Percentiles rank a stretch among this genome's conserved stretches.
These are phyloP conservation scores for Pochonia chlamydosporia DNA, from an alignment of 2,329 filamentous ascomycete species.

Conservation along the genomic window DNA sequence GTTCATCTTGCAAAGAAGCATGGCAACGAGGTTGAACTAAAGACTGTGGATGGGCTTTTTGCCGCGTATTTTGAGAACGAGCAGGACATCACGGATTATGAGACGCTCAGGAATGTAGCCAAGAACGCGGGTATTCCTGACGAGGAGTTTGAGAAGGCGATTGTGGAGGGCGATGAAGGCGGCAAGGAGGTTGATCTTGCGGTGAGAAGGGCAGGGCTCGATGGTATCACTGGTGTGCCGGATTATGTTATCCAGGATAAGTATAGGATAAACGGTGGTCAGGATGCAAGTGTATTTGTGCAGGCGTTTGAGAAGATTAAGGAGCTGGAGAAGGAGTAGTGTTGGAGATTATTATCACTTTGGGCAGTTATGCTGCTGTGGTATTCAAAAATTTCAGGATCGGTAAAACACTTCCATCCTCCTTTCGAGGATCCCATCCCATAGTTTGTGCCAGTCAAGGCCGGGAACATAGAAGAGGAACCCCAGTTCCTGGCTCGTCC, in stretches of 20 bases:
- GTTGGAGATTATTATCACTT: not conserved
- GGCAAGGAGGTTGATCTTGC: slow-evolving; percentile 27
- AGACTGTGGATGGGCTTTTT: slow-evolving; percentile 43
- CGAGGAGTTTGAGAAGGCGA: slow-evolving; percentile 27
- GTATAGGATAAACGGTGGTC: slow-evolving; percentile 63
- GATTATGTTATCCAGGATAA: slow-evolving; percentile 65
- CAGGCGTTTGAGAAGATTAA: slow-evolving; percentile 57
- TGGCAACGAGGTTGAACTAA: slow-evolving; percentile 46
- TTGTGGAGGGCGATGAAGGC: slow-evolving; percentile 43
- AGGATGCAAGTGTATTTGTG: slow-evolving; percentile 59
- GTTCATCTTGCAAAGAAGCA: slow-evolving; percentile 44
- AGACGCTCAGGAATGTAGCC: slow-evolving; percentile 29
- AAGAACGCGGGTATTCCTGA: slow-evolving; percentile 40
- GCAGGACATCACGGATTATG: slow-evolving; percentile 35
- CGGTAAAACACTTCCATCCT: slow-evolving; percentile 22
- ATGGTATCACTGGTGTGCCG: slow-evolving; percentile 58
- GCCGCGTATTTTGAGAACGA: slow-evolving; percentile 36
- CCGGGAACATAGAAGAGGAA: slow-evolving; percentile 48
- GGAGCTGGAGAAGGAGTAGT: slow-evolving; percentile 16
- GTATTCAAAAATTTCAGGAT: not conserved
- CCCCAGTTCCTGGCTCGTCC: slow-evolving; percentile 78
- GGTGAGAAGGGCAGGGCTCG: slow-evolving; percentile 19
- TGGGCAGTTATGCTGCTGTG: too few species aligned
- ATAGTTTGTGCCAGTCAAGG: slow-evolving; percentile 29
- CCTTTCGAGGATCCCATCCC: slow-evolving; percentile 31